phyloP scores from a whole-genome alignment of 306 rosid species.

The Vigna hirtella region DNA sequence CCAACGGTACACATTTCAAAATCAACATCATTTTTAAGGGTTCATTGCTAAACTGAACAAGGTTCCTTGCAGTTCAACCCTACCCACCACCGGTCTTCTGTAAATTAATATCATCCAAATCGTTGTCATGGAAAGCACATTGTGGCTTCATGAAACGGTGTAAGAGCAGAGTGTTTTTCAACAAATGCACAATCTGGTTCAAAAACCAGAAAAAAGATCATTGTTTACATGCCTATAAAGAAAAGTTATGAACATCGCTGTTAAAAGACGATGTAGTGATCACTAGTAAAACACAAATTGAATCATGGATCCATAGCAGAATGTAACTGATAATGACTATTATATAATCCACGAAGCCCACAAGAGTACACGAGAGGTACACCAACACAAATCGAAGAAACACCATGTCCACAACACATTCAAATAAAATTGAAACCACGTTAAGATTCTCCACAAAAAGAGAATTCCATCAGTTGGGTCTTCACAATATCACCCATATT shows the following conservation, averaged over 20 bases:
- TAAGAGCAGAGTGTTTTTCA: too few relatives aligned
- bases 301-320: constrained; percentile 2
- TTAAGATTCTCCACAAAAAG: constrained; percentile 58
- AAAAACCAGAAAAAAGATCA: not conserved
- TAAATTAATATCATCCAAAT: not conserved
- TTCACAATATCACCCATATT: constrained; percentile 27
- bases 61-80: too few relatives aligned
- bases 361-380: constrained; percentile 45
- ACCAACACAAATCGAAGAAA: constrained; percentile 43
- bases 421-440: constrained; percentile 18
- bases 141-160: too few relatives aligned
- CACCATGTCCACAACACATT: not conserved
- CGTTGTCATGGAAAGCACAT: too few relatives aligned
- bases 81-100: not conserved
- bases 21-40: too few relatives aligned
- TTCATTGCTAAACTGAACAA: not conserved
- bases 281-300: not conserved
- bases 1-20: too few relatives aligned
- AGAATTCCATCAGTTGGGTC: constrained; percentile 49
- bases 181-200: not conserved
- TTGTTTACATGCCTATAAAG: not conserved
- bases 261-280: not conserved
- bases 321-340: not conserved
- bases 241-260: not conserved
- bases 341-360: constrained; percentile 33